Conservation (phyloP, 2,329 filamentous ascomycete species). For the Phoma sp. region DNA sequence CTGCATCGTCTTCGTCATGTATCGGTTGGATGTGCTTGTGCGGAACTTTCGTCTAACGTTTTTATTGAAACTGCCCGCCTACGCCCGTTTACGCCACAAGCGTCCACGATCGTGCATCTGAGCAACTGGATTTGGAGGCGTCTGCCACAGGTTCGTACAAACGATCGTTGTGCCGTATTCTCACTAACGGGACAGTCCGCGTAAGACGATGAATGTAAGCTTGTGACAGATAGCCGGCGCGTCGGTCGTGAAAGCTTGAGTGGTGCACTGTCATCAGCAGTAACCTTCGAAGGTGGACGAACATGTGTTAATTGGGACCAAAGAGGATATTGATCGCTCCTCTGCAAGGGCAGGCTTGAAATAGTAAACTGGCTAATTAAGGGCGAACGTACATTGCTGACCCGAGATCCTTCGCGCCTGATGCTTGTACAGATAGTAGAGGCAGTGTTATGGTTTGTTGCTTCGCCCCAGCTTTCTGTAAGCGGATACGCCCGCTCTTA, state of each 20-base stretch:
- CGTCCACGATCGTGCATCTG: conserved; percentile 16
- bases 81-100: conserved; percentile 18
- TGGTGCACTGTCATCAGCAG: conserved; percentile 4
- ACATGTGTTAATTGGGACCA: conserved; percentile 8
- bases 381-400: not conserved
- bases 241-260: conserved; percentile 10
- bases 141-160: conserved; percentile 2
- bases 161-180: conserved; percentile 1
- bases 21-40: conserved; percentile 1
- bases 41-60: not conserved
- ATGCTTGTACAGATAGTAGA: not conserved
- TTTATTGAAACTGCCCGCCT: conserved; percentile 13
- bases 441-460: conserved; percentile 7
- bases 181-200: conserved; percentile 5
- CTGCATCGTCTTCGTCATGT: not conserved
- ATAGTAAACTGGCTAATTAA: conserved; percentile 9
- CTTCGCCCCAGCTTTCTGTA: not conserved
- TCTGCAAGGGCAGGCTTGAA: not conserved
- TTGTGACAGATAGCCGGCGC: conserved; percentile 9
- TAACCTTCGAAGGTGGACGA: not conserved
- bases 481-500: not conserved
- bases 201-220: not conserved
- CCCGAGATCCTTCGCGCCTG: not conserved
- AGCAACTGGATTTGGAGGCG: not conserved
- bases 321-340: not conserved